These are phyloP conservation scores for Chlorella variabilis DNA, from an alignment of 163 green algal genomes.

Conservation along the genomic window DNA sequence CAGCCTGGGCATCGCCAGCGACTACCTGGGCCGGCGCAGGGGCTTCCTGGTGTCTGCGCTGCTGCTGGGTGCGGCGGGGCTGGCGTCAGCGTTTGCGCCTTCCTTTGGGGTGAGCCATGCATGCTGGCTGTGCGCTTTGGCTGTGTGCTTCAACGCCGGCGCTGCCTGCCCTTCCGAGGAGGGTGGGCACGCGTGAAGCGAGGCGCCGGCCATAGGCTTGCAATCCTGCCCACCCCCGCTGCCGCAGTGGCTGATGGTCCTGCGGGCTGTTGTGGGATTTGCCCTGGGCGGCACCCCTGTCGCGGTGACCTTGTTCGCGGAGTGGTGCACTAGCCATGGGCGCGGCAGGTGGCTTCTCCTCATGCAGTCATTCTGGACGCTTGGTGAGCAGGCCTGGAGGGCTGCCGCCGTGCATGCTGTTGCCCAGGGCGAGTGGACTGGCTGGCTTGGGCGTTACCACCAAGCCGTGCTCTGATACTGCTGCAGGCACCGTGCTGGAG, in stretches of 20 bases:
- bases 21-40: constrained; percentile 66
- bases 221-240: not conserved
- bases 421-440: no score
- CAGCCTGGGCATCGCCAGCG: constrained; percentile 68
- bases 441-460: no score
- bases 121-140: no score
- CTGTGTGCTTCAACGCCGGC: no score
- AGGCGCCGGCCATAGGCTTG: no score
- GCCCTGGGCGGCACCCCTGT: constrained; percentile 83
- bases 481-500: constrained; percentile 59
- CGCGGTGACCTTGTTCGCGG: constrained; percentile 78
- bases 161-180: not conserved
- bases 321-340: constrained; percentile 70
- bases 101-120: constrained; percentile 50
- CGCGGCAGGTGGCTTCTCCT: constrained; percentile 68
- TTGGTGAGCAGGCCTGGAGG: constrained; percentile 53
- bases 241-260: constrained; percentile 65
- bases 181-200: no score
- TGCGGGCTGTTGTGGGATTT: constrained; percentile 75
- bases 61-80: constrained; percentile 60
- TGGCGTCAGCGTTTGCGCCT: constrained; percentile 51
- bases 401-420: no score
- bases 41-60: constrained; percentile 68
- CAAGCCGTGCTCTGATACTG: not conserved
- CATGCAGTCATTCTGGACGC: constrained; percentile 81